These are phyloP conservation scores for Aspergillus baeticus DNA, from an alignment of 495 filamentous ascomycete species.

Conservation along the genomic window DNA sequence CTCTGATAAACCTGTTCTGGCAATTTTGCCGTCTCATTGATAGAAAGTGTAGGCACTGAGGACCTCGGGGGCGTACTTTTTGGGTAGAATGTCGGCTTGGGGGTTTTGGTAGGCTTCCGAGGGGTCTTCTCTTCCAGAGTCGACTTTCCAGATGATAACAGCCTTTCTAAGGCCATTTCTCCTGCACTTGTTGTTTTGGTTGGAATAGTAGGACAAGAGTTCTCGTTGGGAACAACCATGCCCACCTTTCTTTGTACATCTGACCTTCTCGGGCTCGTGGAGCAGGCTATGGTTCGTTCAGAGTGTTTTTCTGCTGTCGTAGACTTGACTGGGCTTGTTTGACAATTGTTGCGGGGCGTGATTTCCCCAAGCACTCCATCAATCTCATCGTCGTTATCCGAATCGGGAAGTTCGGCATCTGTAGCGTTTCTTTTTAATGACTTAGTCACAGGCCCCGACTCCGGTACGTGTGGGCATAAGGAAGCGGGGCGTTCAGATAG, in stretches of 20 bases:
- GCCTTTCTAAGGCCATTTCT: neutral
- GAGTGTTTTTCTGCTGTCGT: neutral
- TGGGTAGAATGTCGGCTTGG: slow-evolving; percentile 3
- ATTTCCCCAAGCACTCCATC: neutral
- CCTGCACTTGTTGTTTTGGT: neutral
- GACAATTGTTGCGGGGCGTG: neutral
- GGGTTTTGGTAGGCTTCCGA: slow-evolving; percentile 6
- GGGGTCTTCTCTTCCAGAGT: neutral
- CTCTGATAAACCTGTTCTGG: neutral
- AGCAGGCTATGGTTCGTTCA: neutral
- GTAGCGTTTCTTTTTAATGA: slow-evolving; percentile 26
- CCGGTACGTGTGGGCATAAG: slow-evolving; percentile 1
- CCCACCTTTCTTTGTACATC: neutral
- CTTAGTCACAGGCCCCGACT: neutral
- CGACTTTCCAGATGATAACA: neutral
- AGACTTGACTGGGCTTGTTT: neutral
- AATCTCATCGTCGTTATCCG: slow-evolving; percentile 9
- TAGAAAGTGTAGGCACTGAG: neutral
- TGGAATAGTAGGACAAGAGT: neutral
- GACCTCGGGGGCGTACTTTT: neutral
- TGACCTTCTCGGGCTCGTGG: neutral
- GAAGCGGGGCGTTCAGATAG: neutral
- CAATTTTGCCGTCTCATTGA: neutral
- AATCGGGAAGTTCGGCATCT: slow-evolving; percentile 27
- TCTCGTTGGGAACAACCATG: neutral